These are phyloP conservation scores for Fusarium sp. DNA, from an alignment of 2,329 filamentous ascomycete genomes.

Conservation along the genomic window DNA sequence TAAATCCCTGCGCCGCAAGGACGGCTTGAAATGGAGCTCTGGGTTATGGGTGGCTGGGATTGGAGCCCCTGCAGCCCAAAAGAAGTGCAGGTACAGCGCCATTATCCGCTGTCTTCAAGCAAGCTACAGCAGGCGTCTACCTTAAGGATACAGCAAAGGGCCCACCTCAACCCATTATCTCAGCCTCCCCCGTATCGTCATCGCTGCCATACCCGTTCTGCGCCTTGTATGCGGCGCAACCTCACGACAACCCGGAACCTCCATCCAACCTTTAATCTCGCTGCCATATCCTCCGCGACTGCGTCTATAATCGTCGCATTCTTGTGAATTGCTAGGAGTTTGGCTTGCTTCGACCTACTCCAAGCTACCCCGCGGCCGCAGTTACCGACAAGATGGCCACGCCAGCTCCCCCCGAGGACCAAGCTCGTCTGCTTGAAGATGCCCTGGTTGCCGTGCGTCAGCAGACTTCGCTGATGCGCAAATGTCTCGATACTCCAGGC, in stretches of 20 bases:
- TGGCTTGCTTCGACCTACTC: constrained; percentile 35
- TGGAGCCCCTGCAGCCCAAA: constrained; percentile 39
- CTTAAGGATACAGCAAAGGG: constrained; percentile 4
- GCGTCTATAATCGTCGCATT: constrained; percentile 33
- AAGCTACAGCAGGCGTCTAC: constrained; percentile 15
- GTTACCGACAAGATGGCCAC: constrained; percentile 56
- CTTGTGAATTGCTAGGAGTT: constrained; percentile 44
- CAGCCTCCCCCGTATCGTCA: constrained; percentile 49
- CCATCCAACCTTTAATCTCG: constrained; percentile 20
- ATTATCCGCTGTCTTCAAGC: constrained; percentile 34
- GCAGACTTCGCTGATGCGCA: constrained; percentile 96
- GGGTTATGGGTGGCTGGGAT: constrained; percentile 17
- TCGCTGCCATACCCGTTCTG: constrained; percentile 38
- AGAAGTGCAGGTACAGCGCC: constrained; percentile 36
- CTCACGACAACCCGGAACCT: constrained; percentile 38
- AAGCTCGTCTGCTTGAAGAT: constrained; percentile 95
- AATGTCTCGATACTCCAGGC: constrained; percentile 94
- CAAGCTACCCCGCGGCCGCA: constrained; percentile 50
- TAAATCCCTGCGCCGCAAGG: not conserved
- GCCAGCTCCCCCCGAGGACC: constrained; percentile 78
- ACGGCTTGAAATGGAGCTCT: not conserved
- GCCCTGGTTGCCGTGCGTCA: constrained; percentile 95
- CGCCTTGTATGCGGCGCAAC: constrained; percentile 44
- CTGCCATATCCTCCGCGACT: constrained; percentile 33
- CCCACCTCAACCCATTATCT: constrained; percentile 45